Evolutionary conservation across 345 rosid species (phyloP).

Genomic region (Euphorbia tirucalli): DNA sequence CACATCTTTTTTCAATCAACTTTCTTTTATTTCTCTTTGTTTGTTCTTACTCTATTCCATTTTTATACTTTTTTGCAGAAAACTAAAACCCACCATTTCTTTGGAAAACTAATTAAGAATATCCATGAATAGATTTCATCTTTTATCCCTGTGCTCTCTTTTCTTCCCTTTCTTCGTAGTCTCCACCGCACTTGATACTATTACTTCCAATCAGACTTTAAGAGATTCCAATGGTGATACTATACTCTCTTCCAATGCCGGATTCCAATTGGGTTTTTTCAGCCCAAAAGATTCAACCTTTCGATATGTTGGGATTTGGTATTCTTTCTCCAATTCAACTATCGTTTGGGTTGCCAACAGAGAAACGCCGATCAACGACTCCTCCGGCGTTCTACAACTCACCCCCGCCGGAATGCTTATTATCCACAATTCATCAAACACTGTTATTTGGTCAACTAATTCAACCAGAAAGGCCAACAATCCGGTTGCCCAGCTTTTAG

Average conservation of each 20-base stretch:
- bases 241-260: constrained; percentile 19
- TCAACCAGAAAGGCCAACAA: too few species aligned
- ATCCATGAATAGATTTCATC: constrained; percentile 8
- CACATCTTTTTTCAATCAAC: too few species aligned
- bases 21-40: too few species aligned
- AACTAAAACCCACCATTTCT: not conserved
- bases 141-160: not conserved
- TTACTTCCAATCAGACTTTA: constrained; percentile 15
- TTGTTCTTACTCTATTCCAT: too few species aligned
- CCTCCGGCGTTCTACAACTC: too few species aligned
- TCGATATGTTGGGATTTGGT: constrained; percentile 37
- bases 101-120: not conserved
- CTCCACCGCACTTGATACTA: constrained; percentile 16
- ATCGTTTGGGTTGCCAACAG: constrained; percentile 41
- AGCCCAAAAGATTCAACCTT: constrained; percentile 2
- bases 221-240: constrained; percentile 31
- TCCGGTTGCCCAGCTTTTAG: constrained; percentile 22
- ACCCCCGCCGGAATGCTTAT: too few species aligned
- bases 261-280: constrained; percentile 38
- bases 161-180: not conserved
- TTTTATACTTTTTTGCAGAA: not conserved
- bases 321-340: constrained; percentile 27
- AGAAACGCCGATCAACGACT: too few species aligned
- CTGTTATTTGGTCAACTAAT: too few species aligned
- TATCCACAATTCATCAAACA: too few species aligned